Evolutionary conservation across 345 rosid species (phyloP), one percentile per base, ranked within the genome.

Genomic region (Brassica carinata): DNA sequence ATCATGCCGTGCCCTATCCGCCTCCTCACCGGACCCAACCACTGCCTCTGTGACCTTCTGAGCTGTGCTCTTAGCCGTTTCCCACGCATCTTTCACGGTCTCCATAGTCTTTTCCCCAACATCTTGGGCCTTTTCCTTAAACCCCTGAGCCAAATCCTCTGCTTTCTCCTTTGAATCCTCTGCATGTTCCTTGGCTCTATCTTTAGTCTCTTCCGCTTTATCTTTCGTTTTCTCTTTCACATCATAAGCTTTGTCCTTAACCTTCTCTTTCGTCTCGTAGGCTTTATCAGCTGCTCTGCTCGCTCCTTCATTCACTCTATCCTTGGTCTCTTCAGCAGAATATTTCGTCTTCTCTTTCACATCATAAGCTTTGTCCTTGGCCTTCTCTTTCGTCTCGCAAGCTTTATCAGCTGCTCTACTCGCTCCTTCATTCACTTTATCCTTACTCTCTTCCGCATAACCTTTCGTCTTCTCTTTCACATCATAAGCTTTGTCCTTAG

Each of bases 31-130:
- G 0, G 82, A 77, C 48, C 84, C 84, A 72, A 77, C 75, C 10
- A 82, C 84, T 0, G 81, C 78, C 66, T 77, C 84, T 1, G 84
- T 77, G 48, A 82, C 82, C 67, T 77, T 82, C 38, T 82, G 78
- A 62, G 84, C 84, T 2, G 75, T 77, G 61, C 5, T 73, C 72
- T 82, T 82, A 0, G 78, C 75, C 1, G 67, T 34, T 72, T 82
- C 82, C 84, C 75, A 82, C 8, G 14, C 84, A 18, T 73, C 81
- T 72, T 81, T 81, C 66, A 81, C 84, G 31, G 84, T 81, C 30
- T 81, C 78, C 27, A 13, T 72, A 6, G 81, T 77, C 71, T 72
- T 77, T 69, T 77, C 78, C 14, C 84, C 78, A 17, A 81, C 30
- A 67, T 67, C 75, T 59, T 77, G 77, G 31, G 81, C 84, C 64